Evolutionary conservation across 805 yeast species (phyloP), one percentile per base, ranked within the genome.

Genomic region (Pichia nanzhaoensis): DNA sequence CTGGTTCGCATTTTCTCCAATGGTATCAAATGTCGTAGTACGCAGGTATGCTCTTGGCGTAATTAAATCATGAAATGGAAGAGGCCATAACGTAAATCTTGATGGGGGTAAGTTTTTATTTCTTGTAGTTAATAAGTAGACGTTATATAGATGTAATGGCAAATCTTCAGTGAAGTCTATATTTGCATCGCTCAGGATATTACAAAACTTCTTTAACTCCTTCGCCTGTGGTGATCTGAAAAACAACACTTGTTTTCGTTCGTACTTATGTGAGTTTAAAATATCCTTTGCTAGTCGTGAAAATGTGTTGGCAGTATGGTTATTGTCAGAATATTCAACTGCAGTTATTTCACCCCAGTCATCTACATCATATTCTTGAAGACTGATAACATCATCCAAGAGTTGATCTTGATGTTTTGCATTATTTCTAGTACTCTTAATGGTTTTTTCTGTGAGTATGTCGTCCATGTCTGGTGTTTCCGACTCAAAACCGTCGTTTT

Each of bases 131-230:
- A 71, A 59, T 24, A 84, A 63, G 47, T 68, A 67, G 0, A 80
- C 57, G 20, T 84, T 73, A 57, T 82, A 85, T 3, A 86, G 60
- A 61, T 85, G 95, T 2, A 77, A 55, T 0, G 83, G 73, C 27
- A 84, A 61, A 59, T 85, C 89, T 12, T 61, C 60, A 28, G 79
- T 60, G 48, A 71, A 75, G 1, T 70, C 70, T 13, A 65, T 65
- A 51, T 82, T 86, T 20, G 80, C 52, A 6, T 60, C 51, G n/a
- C 60, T 49, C 10, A 73, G 37, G 20, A 68, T 44, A 18, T 38
- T 34, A 16, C 42, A 21, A 34, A 24, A 33, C 19, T 35, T 38
- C 20, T 32, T 24, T 4, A 37, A 27, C 5, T 41, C 37, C 24
- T 28, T 22, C 18, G 47, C 6, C n/a, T 31, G 28, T 12, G 22